A percentile compares a stretch with the other conserved stretches of the same genome.
Evolutionary conservation across 2,329 filamentous ascomycete species (phyloP).

Genomic region (Paracamarosporium sp.): DNA sequence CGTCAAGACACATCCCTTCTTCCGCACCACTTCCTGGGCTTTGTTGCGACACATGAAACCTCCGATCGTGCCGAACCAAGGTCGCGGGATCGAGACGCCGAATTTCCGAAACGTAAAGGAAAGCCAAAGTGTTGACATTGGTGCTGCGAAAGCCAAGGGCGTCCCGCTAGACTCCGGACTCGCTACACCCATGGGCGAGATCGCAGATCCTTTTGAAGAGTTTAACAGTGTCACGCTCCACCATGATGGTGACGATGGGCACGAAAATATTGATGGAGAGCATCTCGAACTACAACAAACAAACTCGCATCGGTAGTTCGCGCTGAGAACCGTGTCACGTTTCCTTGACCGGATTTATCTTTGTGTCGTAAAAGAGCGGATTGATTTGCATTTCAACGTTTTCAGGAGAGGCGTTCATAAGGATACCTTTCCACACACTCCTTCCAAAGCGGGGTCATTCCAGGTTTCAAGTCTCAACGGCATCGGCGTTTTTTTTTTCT

Average conservation of each 20-base stretch:
- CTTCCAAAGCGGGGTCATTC: constrained; percentile 28
- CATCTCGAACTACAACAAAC: constrained; percentile 31
- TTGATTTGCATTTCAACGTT: constrained; percentile 17
- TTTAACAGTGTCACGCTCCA: constrained; percentile 98
- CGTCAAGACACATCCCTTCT: constrained; percentile 96
- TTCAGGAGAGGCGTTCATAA: constrained; percentile 26
- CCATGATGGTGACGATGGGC: constrained; percentile 85
- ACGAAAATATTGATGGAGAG: constrained; percentile 40
- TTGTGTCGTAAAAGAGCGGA: constrained; percentile 17
- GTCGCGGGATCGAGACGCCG: constrained; percentile 87
- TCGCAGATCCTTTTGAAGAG: constrained; percentile 92
- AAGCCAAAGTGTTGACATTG: constrained; percentile 89
- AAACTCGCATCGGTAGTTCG: constrained; percentile 29
- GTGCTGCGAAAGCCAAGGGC: constrained; percentile 66
- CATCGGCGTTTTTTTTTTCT: constrained; percentile 22
- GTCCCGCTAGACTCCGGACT: constrained; percentile 87
- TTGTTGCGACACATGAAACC: constrained; percentile 97
- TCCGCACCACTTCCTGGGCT: constrained; percentile 95
- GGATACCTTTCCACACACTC: constrained; percentile 38
- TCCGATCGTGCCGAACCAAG: constrained; percentile 91
- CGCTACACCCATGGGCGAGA: constrained; percentile 81
- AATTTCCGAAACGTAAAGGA: constrained; percentile 99
- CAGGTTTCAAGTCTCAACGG: constrained; percentile 13
- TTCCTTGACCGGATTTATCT: constrained; percentile 6
- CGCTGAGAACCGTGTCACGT: background rate